Base-by-base conservation (phyloP, 306 rosid species). In the Dalbergia cochinchinensis region DNA sequence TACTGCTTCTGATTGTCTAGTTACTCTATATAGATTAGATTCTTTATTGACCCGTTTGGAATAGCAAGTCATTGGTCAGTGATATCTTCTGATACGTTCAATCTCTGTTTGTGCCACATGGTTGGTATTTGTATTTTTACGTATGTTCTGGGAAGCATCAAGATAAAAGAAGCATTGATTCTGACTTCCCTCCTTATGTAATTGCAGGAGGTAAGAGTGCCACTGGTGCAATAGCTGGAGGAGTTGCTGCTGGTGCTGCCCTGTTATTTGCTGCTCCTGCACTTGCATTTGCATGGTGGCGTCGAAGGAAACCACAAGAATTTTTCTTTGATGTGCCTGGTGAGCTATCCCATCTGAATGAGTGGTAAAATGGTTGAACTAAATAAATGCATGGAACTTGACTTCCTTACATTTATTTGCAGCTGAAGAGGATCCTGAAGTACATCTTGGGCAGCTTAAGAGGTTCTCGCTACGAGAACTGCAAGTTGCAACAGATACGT, bases 381-480 rank as follows among this genome's bases (percentile, higher is more conserved):
- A 8, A 22, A 61, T 77, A 31, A 48, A 34, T 72, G 54, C 47
- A 61, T 76, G 14, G 39, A 33, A 81, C 66, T 26, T 68, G 44
- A 66, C 57, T 61, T 77, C 55, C 60, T 34, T 44, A 19, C 31
- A 10, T 47, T 31, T 72, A 35, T 53, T 75, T 87, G 73, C 92
- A 90, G 97, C 94, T 3, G 94, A 92, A 85, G 97, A 92, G 91
- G 97, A 92, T 87, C 94, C 94, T 35, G 94, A 92, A 83, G 94
- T 92, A 55, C 97, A 88, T 82, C 88, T 92, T 50, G 97, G 97
- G 71, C 97, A 88, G 87, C 94, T 90, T 58, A 90, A 92, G 78
- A 85, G 94, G 82, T 92, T 92, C 82, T 92, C 97, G 19, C 80
- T 90, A 54, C 86, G 92, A 72, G 94, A 90, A 77, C 84, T 92